A percentile compares a stretch with the other conserved stretches of the same genome.
Conservation (phyloP, 2,329 filamentous ascomycete genomes). For the Canariomyces notabilis region DNA sequence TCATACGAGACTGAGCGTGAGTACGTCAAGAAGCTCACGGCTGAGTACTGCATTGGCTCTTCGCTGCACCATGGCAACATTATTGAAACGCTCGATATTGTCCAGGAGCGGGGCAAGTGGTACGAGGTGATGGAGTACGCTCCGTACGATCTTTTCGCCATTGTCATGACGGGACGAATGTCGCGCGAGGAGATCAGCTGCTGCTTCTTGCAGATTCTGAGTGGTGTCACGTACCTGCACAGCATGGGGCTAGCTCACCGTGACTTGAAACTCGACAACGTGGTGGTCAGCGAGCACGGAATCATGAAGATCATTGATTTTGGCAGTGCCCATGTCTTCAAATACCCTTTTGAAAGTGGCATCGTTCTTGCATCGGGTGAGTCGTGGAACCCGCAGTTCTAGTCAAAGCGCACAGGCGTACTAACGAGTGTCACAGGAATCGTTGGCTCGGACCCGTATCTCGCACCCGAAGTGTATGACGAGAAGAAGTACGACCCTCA, state of each 20-base stretch:
- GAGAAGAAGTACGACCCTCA: slow-evolving; percentile 89
- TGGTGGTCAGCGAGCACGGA: slow-evolving; percentile 90
- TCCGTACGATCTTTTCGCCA: slow-evolving; percentile 91
- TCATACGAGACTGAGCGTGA: slow-evolving; percentile 91
- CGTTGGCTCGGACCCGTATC: slow-evolving; percentile 85
- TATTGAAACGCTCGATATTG: slow-evolving; percentile 94
- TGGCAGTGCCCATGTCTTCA: slow-evolving; percentile 92
- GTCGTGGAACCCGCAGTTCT: slow-evolving; percentile 30
- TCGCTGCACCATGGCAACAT: slow-evolving; percentile 97
- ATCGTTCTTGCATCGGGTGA: slow-evolving; percentile 75
- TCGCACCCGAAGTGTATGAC: slow-evolving; percentile 95
- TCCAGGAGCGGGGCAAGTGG: slow-evolving; percentile 91
- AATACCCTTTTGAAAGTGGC: slow-evolving; percentile 92
- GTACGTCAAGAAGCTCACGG: slow-evolving; percentile 96
- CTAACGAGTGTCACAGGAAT: slow-evolving; percentile 41
- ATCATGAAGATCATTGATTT: slow-evolving; percentile 99
- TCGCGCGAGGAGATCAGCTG: slow-evolving; percentile 83
- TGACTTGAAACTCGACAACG: slow-evolving; percentile 94
- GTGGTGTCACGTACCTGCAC: slow-evolving; percentile 89
- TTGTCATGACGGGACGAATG: slow-evolving; percentile 99
- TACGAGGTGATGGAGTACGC: slow-evolving; percentile 99
- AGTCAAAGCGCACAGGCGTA: no score
- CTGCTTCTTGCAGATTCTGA: slow-evolving; percentile 89
- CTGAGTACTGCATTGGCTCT: slow-evolving; percentile 96
- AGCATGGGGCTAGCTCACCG: slow-evolving; percentile 92